phyloP scores from a whole-genome alignment of 768 basidiomycete species.

The Brasilioporus rufonigricans region DNA sequence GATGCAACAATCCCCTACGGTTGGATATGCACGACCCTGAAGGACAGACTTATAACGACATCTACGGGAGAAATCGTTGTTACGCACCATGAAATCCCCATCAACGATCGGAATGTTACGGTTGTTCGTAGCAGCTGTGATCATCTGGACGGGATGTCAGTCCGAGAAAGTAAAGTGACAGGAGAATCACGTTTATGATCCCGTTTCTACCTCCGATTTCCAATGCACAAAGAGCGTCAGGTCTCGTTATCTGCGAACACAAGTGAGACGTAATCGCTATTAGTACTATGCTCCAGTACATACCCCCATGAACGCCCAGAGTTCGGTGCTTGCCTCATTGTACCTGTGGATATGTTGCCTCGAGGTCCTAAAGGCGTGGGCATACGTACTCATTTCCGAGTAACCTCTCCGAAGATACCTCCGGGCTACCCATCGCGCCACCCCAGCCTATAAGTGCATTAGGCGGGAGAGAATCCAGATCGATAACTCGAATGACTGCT shows the following conservation, averaged over 20 bases:
- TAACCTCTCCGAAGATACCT: constrained; percentile 37
- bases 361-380: background rate
- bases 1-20: constrained; percentile 18
- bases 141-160: constrained; percentile 30
- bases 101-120: constrained; percentile 41
- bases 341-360: constrained; percentile 19
- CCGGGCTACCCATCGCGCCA: constrained; percentile 44
- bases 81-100: constrained; percentile 43
- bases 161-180: background rate
- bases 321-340: constrained; percentile 31
- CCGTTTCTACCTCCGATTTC: constrained; percentile 48
- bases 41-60: background rate
- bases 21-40: constrained; percentile 39
- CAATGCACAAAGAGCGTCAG: constrained; percentile 35
- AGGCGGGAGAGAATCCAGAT: constrained; percentile 40
- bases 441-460: constrained; percentile 43
- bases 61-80: background rate
- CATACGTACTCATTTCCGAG: constrained; percentile 36
- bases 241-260: constrained; percentile 28
- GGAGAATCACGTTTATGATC: constrained; percentile 37
- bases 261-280: background rate
- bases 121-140: constrained; percentile 34
- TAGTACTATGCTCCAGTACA: background rate
- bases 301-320: constrained; percentile 33
- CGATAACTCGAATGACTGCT: constrained; percentile 43